A percentile compares a stretch with the other conserved stretches of the same genome.
These are phyloP conservation scores for Macaranga tanarius DNA, from an alignment of 441 rosid species.

Conservation along the genomic window DNA sequence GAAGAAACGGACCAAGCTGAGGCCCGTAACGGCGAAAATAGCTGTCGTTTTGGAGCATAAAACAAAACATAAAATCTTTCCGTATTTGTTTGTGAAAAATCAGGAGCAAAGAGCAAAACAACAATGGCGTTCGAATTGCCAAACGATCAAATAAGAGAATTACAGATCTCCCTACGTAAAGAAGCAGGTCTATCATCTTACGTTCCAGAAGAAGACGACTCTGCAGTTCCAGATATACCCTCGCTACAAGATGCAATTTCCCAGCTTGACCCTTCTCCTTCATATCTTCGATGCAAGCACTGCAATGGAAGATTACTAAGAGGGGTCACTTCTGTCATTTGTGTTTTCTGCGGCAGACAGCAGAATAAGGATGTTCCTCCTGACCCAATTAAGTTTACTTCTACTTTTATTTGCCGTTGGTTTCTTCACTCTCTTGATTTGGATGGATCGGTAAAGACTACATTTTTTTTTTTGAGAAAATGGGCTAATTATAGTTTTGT, in stretches of 20 bases:
- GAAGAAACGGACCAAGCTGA: too few relatives aligned
- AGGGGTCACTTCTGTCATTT: conserved; percentile 57
- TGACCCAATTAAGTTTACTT: conserved; percentile 61
- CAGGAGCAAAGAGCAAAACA: neutral
- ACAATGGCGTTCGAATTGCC: conserved; percentile 64
- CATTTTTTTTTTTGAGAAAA: neutral
- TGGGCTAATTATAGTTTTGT: neutral
- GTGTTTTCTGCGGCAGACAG: conserved; percentile 76
- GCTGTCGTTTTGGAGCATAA: too few relatives aligned
- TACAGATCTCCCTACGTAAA: conserved; percentile 61
- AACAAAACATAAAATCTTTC: too few relatives aligned
- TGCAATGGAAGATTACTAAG: conserved; percentile 66
- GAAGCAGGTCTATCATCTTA: conserved; percentile 55
- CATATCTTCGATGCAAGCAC: conserved; percentile 60
- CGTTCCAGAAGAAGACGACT: conserved; percentile 47
- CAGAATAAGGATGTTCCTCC: conserved; percentile 49
- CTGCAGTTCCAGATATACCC: conserved; percentile 42
- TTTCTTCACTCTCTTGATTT: conserved; percentile 63
- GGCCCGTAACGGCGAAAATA: too few relatives aligned
- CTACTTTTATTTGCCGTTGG: conserved; percentile 63
- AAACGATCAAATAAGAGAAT: conserved; percentile 48
- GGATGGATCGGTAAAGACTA: conserved; percentile 67
- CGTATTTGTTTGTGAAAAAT: too few relatives aligned
- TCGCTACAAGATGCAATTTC: conserved; percentile 46
- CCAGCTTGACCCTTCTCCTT: conserved; percentile 58